Conservation (phyloP, 1,284 basidiomycete species). For the Naganishia liquefaciens region DNA sequence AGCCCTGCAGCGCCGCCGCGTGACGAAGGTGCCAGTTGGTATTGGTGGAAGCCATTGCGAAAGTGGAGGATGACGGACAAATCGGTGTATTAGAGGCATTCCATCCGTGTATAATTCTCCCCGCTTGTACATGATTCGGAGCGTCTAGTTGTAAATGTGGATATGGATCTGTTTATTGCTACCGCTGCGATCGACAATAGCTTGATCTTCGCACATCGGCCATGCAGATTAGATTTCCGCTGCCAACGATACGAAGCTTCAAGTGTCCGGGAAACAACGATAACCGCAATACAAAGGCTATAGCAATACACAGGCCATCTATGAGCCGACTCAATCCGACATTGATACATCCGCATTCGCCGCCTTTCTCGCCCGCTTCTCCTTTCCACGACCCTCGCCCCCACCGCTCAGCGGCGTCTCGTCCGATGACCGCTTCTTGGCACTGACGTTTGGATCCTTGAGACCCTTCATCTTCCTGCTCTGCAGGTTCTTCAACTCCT, state of each 20-base stretch:
- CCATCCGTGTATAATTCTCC: background rate
- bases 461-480: conserved; percentile 55
- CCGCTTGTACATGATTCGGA: conserved; percentile 3
- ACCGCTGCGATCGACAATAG: no score
- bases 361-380: conserved; percentile 28
- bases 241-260: background rate
- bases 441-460: conserved; percentile 38
- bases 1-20: background rate
- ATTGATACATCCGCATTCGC: conserved; percentile 17
- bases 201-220: no score
- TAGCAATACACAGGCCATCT: conserved; percentile 14
- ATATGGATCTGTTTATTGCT: background rate
- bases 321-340: background rate
- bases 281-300: conserved; percentile 25
- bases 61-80: conserved; percentile 27
- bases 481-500: conserved; percentile 85
- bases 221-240: no score
- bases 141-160: conserved; percentile 6
- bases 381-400: conserved; percentile 29
- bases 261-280: background rate
- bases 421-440: conserved; percentile 32
- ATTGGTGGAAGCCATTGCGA: conserved; percentile 23
- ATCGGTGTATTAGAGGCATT: conserved; percentile 10
- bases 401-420: conserved; percentile 35
- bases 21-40: conserved; percentile 14